Percentiles rank a stretch among this genome's conserved stretches.
phyloP scores from a whole-genome alignment of 176 grass and related monocot species.

The Saccharum spontaneum region DNA sequence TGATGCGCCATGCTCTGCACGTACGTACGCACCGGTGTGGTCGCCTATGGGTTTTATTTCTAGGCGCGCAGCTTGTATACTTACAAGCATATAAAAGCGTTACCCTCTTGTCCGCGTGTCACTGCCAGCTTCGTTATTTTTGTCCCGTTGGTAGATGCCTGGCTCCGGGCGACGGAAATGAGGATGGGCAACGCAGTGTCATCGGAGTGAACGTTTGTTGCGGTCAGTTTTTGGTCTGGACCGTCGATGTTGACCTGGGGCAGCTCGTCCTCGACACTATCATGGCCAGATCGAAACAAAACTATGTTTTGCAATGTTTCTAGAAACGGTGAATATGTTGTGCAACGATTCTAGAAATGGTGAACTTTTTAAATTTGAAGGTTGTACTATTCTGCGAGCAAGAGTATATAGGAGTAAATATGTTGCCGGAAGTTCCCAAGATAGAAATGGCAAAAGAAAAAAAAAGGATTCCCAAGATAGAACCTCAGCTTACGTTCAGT shows the following conservation, averaged over 20 bases:
- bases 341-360: constrained; percentile 35
- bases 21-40: not conserved
- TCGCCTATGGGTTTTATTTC: not conserved
- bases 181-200: constrained; percentile 26
- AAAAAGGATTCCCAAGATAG: not conserved
- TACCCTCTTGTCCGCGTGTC: constrained; percentile 3
- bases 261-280: constrained; percentile 23
- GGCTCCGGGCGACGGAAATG: constrained; percentile 40
- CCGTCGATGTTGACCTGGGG: constrained; percentile 32
- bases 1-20: constrained; percentile 40
- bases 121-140: constrained; percentile 38
- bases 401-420: not conserved
- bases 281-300: constrained; percentile 25
- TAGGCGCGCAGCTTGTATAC: constrained; percentile 7
- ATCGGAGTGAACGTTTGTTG: constrained; percentile 38
- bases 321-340: constrained; percentile 18
- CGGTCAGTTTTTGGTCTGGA: constrained; percentile 24
- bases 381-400: not conserved
- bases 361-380: not conserved
- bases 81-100: constrained; percentile 10
- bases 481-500: no score
- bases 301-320: not conserved
- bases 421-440: not conserved
- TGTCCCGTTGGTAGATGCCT: constrained; percentile 22
- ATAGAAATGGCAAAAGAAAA: no score